A percentile compares a stretch with the other conserved stretches of the same genome.
Evolutionary conservation across 805 yeast species (phyloP).

Genomic region (Metschnikowia borealis): DNA sequence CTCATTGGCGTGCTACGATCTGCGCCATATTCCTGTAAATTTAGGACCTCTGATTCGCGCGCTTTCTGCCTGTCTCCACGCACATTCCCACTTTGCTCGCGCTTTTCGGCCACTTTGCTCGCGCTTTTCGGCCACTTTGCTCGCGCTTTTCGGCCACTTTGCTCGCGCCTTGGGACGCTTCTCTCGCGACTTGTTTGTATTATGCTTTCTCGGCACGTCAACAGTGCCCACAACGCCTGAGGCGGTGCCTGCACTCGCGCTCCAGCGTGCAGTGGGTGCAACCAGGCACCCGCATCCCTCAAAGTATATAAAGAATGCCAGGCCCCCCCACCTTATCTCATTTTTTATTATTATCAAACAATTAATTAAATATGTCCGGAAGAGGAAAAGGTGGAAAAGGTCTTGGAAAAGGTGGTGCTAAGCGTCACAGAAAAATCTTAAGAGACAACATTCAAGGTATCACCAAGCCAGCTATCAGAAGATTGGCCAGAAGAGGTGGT

Average conservation of each 20-base stretch:
- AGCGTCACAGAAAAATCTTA: conserved; percentile 99
- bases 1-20: conserved; percentile 7
- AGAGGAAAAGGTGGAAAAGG: conserved; percentile 99
- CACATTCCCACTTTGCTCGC: background rate
- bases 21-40: background rate
- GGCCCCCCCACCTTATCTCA: conserved; percentile 9
- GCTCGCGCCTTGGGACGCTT: background rate
- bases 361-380: conserved; percentile 73
- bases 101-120: background rate
- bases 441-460: conserved; percentile 99
- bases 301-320: conserved; percentile 8
- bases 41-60: background rate
- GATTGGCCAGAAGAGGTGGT: conserved; percentile 99
- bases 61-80: background rate
- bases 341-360: conserved; percentile 11
- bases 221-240: background rate
- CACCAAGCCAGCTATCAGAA: conserved; percentile 99
- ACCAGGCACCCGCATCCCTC: conserved; percentile 5
- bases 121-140: background rate
- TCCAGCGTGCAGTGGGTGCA: conserved; percentile 11
- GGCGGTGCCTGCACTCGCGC: conserved; percentile 1
- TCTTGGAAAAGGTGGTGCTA: conserved; percentile 99
- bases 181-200: background rate
- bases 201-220: conserved; percentile 3
- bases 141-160: background rate